Conservation (phyloP, 176 grass and related monocot genomes). For the Coix lacrymajobi region DNA sequence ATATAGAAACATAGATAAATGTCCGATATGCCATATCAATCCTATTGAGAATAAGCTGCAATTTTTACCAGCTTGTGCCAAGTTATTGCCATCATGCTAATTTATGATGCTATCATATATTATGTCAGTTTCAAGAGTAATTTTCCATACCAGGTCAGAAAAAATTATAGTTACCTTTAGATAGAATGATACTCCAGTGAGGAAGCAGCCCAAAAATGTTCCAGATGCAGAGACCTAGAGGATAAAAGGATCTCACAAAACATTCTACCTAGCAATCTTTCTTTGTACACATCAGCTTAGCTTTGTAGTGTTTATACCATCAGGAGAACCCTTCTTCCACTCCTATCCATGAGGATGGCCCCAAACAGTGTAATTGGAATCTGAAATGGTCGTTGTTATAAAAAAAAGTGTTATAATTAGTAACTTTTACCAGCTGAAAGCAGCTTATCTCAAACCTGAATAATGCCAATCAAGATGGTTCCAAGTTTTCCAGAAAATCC, state of each 20-base stretch:
- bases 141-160: not conserved
- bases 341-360: slow-evolving; percentile 72
- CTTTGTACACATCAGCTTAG: slow-evolving; percentile 21
- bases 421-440: not conserved
- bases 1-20: not conserved
- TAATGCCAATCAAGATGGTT: slow-evolving; percentile 55
- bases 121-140: not conserved
- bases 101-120: not conserved
- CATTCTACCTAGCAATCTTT: slow-evolving; percentile 18
- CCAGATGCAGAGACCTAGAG: slow-evolving; percentile 68
- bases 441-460: slow-evolving; percentile 50
- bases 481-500: slow-evolving; percentile 62
- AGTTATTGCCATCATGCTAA: not conserved
- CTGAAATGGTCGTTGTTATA: slow-evolving; percentile 49
- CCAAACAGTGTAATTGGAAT: slow-evolving; percentile 67
- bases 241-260: slow-evolving; percentile 36
- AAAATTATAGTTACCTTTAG: slow-evolving; percentile 51
- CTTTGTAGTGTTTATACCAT: slow-evolving; percentile 53
- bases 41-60: not conserved
- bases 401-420: slow-evolving; percentile 34
- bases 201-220: slow-evolving; percentile 61
- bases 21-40: not conserved
- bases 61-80: not conserved
- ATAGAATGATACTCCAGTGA: slow-evolving; percentile 66
- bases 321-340: slow-evolving; percentile 70